Evolutionary conservation across 352 stramenopile genomes (phyloP).

Genomic region (Pythium pyrilobum): DNA sequence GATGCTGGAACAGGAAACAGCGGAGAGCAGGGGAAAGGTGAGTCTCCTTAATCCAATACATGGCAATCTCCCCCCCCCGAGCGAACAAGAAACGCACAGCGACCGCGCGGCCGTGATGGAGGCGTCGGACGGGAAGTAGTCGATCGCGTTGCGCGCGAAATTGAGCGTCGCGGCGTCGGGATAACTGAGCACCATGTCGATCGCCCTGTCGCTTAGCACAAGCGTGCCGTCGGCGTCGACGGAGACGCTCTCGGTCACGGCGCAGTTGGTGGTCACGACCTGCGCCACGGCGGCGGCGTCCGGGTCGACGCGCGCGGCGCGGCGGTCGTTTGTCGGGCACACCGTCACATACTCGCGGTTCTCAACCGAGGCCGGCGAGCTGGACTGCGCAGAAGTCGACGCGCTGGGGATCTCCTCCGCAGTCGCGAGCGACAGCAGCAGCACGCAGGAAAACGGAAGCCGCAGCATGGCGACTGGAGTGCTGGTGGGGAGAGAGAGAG

Average conservation of each 20-base stretch:
- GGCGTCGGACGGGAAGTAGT: constrained; percentile 5
- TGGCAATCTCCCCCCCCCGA: too few species aligned
- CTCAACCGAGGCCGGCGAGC: not conserved
- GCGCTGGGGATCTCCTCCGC: not conserved
- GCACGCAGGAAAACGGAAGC: not conserved
- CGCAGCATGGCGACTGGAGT: too few species aligned
- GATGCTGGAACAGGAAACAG: not conserved
- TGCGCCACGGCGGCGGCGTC: not conserved
- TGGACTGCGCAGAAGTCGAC: not conserved
- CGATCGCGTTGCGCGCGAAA: constrained; percentile 12
- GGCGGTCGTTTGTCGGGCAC: constrained; percentile 6
- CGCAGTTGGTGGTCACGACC: constrained; percentile 10
- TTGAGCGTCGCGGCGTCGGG: constrained; percentile 13
- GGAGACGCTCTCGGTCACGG: not conserved
- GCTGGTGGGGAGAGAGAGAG: too few species aligned
- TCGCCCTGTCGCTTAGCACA: not conserved
- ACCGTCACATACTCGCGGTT: not conserved
- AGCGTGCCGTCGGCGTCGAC: not conserved
- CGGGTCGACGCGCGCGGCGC: constrained; percentile 1
- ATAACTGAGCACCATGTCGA: constrained; percentile 14
- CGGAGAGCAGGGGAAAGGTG: too few species aligned
- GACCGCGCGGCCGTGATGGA: not conserved
- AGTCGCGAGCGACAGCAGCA: not conserved
- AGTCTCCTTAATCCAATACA: too few species aligned
- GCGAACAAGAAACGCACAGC: constrained; percentile 1